These are phyloP conservation scores for Colletotrichum magnum DNA, from an alignment of 2,329 filamentous ascomycete species.

Conservation along the genomic window DNA sequence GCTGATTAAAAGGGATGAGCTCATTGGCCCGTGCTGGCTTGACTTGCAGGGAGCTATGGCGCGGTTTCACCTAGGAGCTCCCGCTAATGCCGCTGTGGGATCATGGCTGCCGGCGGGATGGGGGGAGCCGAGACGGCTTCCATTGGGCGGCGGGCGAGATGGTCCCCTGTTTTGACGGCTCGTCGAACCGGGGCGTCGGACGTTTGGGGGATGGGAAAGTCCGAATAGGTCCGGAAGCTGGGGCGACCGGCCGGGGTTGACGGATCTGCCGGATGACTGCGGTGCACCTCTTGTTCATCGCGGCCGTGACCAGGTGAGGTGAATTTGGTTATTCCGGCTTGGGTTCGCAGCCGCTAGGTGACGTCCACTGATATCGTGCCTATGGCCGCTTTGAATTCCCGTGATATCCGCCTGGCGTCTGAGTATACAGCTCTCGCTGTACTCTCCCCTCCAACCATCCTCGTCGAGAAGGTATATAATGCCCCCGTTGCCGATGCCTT, in stretches of 20 bases:
- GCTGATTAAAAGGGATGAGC: conserved; percentile 36
- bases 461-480: too few relatives aligned
- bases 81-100: conserved; percentile 39
- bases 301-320: too few relatives aligned
- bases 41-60: conserved; percentile 36
- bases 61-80: conserved; percentile 35
- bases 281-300: too few relatives aligned
- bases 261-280: too few relatives aligned
- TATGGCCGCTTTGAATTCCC: too few relatives aligned
- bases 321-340: too few relatives aligned
- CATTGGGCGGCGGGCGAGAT: not conserved
- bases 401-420: too few relatives aligned
- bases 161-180: conserved; percentile 9
- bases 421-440: too few relatives aligned
- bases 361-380: too few relatives aligned
- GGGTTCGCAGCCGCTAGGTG: too few relatives aligned
- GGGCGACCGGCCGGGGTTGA: not conserved
- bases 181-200: conserved; percentile 20
- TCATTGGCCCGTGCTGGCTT: conserved; percentile 31
- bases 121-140: conserved; percentile 1
- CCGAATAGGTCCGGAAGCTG: conserved; percentile 19
- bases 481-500: too few relatives aligned
- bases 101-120: conserved; percentile 32
- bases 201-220: conserved; percentile 14
- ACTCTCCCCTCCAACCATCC: too few relatives aligned